Evolutionary conservation across 768 basidiomycete genomes (phyloP), one percentile per base, ranked within the genome.

Genomic region (Xanthoconium purpureum): DNA sequence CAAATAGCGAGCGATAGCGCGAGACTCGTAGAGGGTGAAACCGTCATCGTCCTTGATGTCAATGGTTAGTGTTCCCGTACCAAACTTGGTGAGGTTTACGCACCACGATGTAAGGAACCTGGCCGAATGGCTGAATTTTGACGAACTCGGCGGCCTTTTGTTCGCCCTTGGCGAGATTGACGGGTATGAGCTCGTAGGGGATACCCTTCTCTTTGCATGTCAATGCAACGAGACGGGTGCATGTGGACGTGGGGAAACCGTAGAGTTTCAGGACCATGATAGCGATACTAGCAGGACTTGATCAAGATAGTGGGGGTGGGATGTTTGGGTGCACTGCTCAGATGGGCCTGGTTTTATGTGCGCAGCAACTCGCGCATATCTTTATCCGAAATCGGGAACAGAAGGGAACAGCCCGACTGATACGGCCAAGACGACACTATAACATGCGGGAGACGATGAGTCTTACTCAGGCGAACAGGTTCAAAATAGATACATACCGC

Each of bases 1-100:
- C 61, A 88, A 63, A 66, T 88, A 89, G 14, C 82, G 78, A 37
- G 64, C 68, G 57, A 88, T 86, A 1, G 85, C 85, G 14, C 84
- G 81, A 39, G 78, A 79, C 63, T 87, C 85, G 66, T 78, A 87
- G 29, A 90, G 60, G 53, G 79, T 72, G 68, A 86, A 81, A 6
- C 84, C 86, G 39, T 84, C 84, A 28, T 88, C 85, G 49, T 84
- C 75, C 78, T 81, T 32, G 24, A 14, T 4, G 45, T 37, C 35
- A 2, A 1, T 0, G 1, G 36, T 60, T 24, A 60, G 52, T n/a
- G 1, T 47, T 24, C 7, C 20, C 12, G 6, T 4, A 29, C 9
- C 3, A 5, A 11, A 29, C 13, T 4, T 12, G 30, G 8, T 7
- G 33, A 6, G 11, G 11, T 5, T 42, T 15, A 59, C 71, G 39